Evolutionary conservation across 2,329 filamentous ascomycete genomes (phyloP).

Genomic region (Neonectria faginata): DNA sequence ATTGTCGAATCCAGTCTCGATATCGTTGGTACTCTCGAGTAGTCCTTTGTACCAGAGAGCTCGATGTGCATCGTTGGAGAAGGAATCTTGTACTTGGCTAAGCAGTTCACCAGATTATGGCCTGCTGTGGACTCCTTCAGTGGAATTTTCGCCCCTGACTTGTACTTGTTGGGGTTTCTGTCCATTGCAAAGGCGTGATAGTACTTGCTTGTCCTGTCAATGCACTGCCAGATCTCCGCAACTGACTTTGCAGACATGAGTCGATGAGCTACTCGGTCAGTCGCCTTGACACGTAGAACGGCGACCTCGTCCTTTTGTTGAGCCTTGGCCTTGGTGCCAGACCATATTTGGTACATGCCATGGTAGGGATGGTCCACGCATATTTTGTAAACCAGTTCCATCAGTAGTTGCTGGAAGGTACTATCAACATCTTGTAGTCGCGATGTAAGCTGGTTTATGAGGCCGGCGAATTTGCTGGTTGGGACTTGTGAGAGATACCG

Average conservation of each 20-base stretch:
- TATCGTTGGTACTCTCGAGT: constrained; percentile 81
- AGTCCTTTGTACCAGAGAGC: constrained; percentile 78
- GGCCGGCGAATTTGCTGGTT: constrained; percentile 88
- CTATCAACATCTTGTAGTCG: constrained; percentile 78
- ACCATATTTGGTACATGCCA: constrained; percentile 96
- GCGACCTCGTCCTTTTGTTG: constrained; percentile 80
- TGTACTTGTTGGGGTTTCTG: constrained; percentile 72
- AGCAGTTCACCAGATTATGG: constrained; percentile 69
- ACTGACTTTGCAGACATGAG: constrained; percentile 66
- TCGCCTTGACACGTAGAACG: constrained; percentile 78
- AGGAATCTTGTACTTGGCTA: constrained; percentile 78
- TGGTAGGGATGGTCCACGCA: constrained; percentile 96
- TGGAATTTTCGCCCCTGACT: constrained; percentile 72
- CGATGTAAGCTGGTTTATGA: constrained; percentile 98
- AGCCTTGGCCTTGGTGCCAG: constrained; percentile 76
- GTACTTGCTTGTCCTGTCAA: constrained; percentile 78
- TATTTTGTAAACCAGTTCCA: constrained; percentile 81
- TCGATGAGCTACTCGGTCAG: constrained; percentile 72
- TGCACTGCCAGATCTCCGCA: constrained; percentile 72
- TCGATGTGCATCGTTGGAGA: constrained; percentile 90
- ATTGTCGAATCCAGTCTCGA: constrained; percentile 78
- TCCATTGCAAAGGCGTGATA: constrained; percentile 75
- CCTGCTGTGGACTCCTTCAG: constrained; percentile 74
- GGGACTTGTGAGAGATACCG: constrained; percentile 79
- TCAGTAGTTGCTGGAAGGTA: constrained; percentile 82